Percentiles rank a stretch among this genome's conserved stretches.
Evolutionary conservation across 2,329 filamentous ascomycete species (phyloP).

Genomic region (Fusarium napiforme): DNA sequence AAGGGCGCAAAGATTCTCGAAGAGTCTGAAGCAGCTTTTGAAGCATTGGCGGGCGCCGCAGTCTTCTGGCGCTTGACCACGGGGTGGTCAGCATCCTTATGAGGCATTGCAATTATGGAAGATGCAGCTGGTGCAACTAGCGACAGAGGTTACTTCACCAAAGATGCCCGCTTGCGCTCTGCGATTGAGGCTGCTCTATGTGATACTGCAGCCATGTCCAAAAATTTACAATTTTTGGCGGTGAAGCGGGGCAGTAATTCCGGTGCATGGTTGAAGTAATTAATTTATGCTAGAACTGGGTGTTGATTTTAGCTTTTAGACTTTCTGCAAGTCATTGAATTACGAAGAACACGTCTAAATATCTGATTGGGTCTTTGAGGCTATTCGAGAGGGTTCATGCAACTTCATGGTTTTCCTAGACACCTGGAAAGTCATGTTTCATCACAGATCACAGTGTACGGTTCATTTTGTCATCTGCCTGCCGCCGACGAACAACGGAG

Average conservation of each 20-base stretch:
- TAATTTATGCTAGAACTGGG: background rate
- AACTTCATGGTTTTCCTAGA: background rate
- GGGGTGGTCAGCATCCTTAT: conserved; percentile 69
- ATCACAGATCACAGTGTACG: background rate
- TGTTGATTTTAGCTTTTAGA: background rate
- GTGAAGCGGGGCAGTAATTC: conserved; percentile 39
- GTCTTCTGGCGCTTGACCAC: conserved; percentile 81
- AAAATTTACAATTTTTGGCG: conserved; percentile 48
- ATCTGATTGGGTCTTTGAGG: background rate
- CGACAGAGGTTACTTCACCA: conserved; percentile 8
- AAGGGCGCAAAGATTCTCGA: conserved; percentile 95
- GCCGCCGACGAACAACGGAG: background rate
- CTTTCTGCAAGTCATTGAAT: background rate
- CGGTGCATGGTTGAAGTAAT: background rate
- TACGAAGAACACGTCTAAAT: background rate
- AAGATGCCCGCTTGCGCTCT: conserved; percentile 33
- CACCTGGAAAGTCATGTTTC: background rate
- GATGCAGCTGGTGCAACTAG: conserved; percentile 3
- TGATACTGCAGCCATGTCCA: conserved; percentile 39
- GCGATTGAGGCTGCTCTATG: conserved; percentile 30
- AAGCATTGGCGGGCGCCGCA: conserved; percentile 49
- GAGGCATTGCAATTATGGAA: conserved; percentile 59
- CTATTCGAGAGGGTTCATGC: accelerated
- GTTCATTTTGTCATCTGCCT: conserved; percentile 1
- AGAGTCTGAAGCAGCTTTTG: conserved; percentile 57